These are phyloP conservation scores for Cyberlindnera misumaiensis DNA, from an alignment of 805 yeast species.

Conservation along the genomic window DNA sequence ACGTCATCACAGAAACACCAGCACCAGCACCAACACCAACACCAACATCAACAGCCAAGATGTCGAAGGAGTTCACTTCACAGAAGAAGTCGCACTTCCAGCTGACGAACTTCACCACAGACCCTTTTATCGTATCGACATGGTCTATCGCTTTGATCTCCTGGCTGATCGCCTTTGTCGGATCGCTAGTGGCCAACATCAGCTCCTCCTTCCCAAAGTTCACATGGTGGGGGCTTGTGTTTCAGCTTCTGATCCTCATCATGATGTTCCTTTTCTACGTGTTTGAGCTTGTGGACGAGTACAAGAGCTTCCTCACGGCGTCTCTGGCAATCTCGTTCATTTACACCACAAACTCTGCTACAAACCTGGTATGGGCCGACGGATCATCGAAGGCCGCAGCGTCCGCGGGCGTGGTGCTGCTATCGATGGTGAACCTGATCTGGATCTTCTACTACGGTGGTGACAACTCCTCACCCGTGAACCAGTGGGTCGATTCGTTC, in stretches of 20 bases:
- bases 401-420: conserved; percentile 83
- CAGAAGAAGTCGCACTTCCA: conserved; percentile 3
- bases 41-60: not conserved
- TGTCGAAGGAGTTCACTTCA: conserved; percentile 1
- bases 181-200: conserved; percentile 56
- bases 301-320: conserved; percentile 42
- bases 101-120: conserved; percentile 49
- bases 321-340: conserved; percentile 62
- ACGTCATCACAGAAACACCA: not conserved
- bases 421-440: conserved; percentile 72
- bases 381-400: conserved; percentile 73
- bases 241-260: conserved; percentile 56
- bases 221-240: conserved; percentile 96
- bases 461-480: conserved; percentile 81
- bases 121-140: conserved; percentile 85
- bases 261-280: conserved; percentile 47
- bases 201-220: conserved; percentile 60
- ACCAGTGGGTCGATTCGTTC: conserved; percentile 79
- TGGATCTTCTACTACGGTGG: conserved; percentile 92
- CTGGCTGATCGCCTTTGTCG: conserved; percentile 87
- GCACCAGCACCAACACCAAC: not conserved
- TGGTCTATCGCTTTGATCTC: conserved; percentile 66
- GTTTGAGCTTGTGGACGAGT: conserved; percentile 58
- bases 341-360: conserved; percentile 80
- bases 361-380: conserved; percentile 64